phyloP scores from a whole-genome alignment of 2,329 filamentous ascomycete genomes.

The Ophiostoma piceae region DNA sequence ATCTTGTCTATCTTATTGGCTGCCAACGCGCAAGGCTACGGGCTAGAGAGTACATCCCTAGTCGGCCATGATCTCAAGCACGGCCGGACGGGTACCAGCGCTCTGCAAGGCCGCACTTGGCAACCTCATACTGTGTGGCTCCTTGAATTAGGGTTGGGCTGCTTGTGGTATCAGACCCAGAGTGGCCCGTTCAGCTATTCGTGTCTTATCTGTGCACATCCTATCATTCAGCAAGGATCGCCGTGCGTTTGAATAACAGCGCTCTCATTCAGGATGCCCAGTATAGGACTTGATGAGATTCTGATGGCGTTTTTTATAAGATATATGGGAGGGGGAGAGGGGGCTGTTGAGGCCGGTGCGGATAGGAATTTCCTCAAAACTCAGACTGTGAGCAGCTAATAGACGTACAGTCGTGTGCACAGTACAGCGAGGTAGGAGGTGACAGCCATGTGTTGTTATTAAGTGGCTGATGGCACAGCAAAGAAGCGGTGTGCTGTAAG shows the following conservation, averaged over 20 bases:
- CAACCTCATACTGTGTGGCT: slow-evolving; percentile 7
- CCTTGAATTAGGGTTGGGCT: too few species aligned
- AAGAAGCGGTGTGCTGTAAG: background rate
- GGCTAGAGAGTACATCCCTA: background rate
- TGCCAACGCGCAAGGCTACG: background rate
- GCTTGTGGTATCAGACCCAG: too few species aligned
- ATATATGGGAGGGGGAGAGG: too few species aligned
- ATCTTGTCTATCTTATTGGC: background rate
- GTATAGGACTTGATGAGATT: background rate
- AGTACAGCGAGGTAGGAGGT: background rate
- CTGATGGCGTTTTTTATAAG: background rate
- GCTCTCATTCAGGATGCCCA: too few species aligned
- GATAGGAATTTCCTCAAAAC: background rate
- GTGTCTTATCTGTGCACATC: too few species aligned
- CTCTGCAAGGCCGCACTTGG: background rate
- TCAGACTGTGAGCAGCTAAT: background rate
- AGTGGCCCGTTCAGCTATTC: too few species aligned
- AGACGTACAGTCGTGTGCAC: background rate
- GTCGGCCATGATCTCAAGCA: background rate
- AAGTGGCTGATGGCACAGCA: background rate
- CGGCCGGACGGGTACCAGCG: background rate
- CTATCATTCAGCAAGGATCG: too few species aligned
- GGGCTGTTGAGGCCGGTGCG: too few species aligned
- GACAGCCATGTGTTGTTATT: background rate
- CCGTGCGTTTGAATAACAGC: too few species aligned